A percentile compares a stretch with the other conserved stretches of the same genome.
These are phyloP conservation scores for Trichoderma lentiforme DNA, from an alignment of 2,329 filamentous ascomycete genomes.

Conservation along the genomic window DNA sequence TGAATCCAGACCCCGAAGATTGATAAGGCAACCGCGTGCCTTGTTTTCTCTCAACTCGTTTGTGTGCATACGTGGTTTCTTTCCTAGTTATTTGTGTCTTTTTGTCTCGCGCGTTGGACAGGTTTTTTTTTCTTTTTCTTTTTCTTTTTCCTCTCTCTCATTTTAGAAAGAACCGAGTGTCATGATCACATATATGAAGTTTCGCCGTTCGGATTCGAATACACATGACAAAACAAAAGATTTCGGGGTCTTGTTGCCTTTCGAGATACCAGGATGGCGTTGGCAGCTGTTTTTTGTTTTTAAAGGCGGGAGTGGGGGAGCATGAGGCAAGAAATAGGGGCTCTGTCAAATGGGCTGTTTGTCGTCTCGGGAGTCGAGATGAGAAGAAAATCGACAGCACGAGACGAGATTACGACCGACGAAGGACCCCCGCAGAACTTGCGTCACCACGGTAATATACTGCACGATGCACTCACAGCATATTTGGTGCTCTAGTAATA, in stretches of 20 bases:
- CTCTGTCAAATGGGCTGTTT: not conserved
- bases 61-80: conserved; percentile 2
- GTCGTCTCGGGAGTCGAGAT: not conserved
- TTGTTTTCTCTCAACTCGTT: not conserved
- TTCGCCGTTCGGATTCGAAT: conserved; percentile 25
- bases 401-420: not conserved
- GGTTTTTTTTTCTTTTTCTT: not conserved
- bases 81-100: not conserved
- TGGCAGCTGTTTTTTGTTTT: conserved; percentile 30
- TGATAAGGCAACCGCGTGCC: not conserved
- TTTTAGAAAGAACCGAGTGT: conserved; percentile 24
- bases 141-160: not conserved
- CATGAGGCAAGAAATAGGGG: conserved; percentile 2
- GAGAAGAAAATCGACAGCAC: not conserved
- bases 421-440: not conserved
- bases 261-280: conserved; percentile 41
- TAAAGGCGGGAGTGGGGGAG: not conserved
- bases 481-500: not conserved
- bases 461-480: not conserved
- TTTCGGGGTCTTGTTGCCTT: conserved; percentile 30
- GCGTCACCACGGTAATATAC: not conserved
- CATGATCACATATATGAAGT: conserved; percentile 36
- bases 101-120: conserved; percentile 9
- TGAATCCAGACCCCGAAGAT: conserved; percentile 54
- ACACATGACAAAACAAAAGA: conserved; percentile 16